These are phyloP conservation scores for Ogataea paradorogensis DNA, from an alignment of 805 yeast species.

Conservation along the genomic window DNA sequence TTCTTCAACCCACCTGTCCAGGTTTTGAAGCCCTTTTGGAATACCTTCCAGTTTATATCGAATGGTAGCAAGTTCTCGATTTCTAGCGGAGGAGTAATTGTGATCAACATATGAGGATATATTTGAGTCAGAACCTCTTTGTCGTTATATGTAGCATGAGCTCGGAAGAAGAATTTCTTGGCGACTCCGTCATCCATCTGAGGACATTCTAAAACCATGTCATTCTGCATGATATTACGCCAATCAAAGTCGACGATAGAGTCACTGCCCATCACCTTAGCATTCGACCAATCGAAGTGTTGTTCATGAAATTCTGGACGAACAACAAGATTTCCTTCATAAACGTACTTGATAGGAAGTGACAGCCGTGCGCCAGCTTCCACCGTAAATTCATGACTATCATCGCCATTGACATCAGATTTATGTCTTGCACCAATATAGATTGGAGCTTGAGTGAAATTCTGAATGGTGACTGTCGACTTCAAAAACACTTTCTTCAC, in stretches of 20 bases:
- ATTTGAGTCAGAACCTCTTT: constrained; percentile 69
- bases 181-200: constrained; percentile 37
- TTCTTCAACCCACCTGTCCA: constrained; percentile 60
- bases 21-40: constrained; percentile 70
- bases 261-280: constrained; percentile 30
- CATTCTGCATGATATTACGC: constrained; percentile 52
- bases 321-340: constrained; percentile 52
- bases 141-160: constrained; percentile 59
- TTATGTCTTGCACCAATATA: constrained; percentile 35
- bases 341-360: constrained; percentile 71
- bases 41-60: constrained; percentile 70
- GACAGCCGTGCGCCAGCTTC: constrained; percentile 59
- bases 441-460: constrained; percentile 62
- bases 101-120: constrained; percentile 81
- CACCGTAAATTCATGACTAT: constrained; percentile 38
- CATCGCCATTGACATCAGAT: constrained; percentile 30
- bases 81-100: constrained; percentile 81
- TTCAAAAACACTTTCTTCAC: constrained; percentile 75
- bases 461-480: constrained; percentile 69
- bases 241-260: constrained; percentile 45
- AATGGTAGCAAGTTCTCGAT: constrained; percentile 83
- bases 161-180: constrained; percentile 55
- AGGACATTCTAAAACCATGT: constrained; percentile 60
- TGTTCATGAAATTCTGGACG: constrained; percentile 55
- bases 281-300: constrained; percentile 66